Conservation (phyloP, 768 basidiomycete species). For the Phanerodontia chrysosporium region DNA sequence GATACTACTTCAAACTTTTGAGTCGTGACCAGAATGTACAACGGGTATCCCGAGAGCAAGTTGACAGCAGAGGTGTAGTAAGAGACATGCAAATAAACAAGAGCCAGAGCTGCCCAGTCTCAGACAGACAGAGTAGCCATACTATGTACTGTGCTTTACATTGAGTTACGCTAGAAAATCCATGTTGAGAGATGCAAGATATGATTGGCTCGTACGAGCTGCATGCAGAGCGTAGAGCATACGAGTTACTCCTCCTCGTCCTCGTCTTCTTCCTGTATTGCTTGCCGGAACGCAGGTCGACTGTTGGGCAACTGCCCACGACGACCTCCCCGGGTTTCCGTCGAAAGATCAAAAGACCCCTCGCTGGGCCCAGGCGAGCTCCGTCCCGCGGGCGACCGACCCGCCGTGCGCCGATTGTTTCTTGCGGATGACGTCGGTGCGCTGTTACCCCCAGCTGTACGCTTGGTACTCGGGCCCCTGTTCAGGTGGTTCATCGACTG, state of each 20-base stretch:
- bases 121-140: neutral
- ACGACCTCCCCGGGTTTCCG: slow-evolving; percentile 48
- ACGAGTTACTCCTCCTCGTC: slow-evolving; percentile 58
- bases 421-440: slow-evolving; percentile 7
- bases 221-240: neutral
- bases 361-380: slow-evolving; percentile 58
- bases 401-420: slow-evolving; percentile 24
- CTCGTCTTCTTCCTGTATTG: slow-evolving; percentile 86
- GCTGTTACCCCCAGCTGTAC: slow-evolving; percentile 13
- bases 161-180: neutral
- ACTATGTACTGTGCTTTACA: neutral
- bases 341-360: slow-evolving; percentile 40
- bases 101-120: neutral
- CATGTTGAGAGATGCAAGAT: neutral
- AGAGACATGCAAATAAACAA: slow-evolving; percentile 1
- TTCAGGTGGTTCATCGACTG: neutral
- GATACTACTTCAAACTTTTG: neutral
- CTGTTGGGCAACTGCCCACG: slow-evolving; percentile 59
- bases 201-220: neutral
- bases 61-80: slow-evolving; percentile 8
- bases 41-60: slow-evolving; percentile 8
- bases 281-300: slow-evolving; percentile 64
- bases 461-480: slow-evolving; percentile 12
- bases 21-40: slow-evolving; percentile 2
- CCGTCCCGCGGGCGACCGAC: slow-evolving; percentile 57